These are phyloP conservation scores for Gnetum montanum DNA, from an alignment of 75 land plant genomes.

Conservation along the genomic window DNA sequence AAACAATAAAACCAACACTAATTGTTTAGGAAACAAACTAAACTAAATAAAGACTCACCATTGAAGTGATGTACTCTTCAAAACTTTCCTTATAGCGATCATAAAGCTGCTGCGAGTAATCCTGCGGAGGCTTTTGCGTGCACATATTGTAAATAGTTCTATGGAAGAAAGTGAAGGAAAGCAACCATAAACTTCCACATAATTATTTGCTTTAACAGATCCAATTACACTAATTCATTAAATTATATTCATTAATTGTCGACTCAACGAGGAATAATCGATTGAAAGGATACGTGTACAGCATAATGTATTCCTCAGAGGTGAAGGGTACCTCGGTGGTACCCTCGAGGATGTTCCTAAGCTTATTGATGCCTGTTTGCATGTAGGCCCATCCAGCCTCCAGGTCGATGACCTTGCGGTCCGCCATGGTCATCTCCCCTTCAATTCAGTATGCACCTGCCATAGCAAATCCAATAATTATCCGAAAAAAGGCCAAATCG, in stretches of 20 bases:
- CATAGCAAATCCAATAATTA: no score
- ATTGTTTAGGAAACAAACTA: background rate
- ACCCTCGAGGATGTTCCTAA: conserved; percentile 84
- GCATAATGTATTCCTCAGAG: conserved; percentile 89
- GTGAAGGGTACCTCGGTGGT: conserved; percentile 67
- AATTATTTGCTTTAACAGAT: background rate
- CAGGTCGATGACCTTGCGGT: conserved; percentile 75
- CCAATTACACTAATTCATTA: no score
- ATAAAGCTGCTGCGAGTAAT: conserved; percentile 81
- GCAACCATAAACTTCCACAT: background rate
- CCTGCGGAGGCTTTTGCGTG: conserved; percentile 76
- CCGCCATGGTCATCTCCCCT: conserved; percentile 48
- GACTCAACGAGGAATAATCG: no score
- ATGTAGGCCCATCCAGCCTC: conserved; percentile 93
- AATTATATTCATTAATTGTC: no score
- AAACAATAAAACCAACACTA: background rate
- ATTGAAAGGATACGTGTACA: conserved; percentile 87
- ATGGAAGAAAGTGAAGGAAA: conserved; percentile 3
- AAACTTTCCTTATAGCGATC: conserved; percentile 63
- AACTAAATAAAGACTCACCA: conserved; percentile 15
- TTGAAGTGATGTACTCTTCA: conserved; percentile 55
- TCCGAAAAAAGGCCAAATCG: no score
- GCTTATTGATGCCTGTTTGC: conserved; percentile 87
- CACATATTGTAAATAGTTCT: conserved; percentile 84
- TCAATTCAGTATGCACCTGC: no score